Evolutionary conservation across 768 basidiomycete genomes (phyloP), one percentile per base, ranked within the genome.

Genomic region (Lentinula guzmanii): DNA sequence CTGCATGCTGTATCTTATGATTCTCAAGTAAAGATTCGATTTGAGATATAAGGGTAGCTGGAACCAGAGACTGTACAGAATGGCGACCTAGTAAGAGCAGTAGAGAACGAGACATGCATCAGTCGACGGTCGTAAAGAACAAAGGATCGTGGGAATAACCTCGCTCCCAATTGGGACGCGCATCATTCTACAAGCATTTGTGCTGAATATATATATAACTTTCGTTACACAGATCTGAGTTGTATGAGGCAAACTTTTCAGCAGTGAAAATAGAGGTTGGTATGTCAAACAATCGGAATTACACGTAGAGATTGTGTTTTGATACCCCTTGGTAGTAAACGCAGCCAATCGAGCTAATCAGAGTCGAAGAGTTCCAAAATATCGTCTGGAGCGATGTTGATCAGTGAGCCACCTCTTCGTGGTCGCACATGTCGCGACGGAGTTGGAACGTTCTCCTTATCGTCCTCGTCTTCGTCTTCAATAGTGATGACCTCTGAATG

Each of bases 1-100:
- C 78, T 2, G 84, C 88, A 70, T 91, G 88, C 58, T 85, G 78
- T 6, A 91, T 77, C 63, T 80, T 76, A 66, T 87, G 87, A 62
- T 76, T 79, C 46, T 86, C 82, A 16, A 93, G 77, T 37, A 91
- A 71, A 0, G 85, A 80, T 65, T 91, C 89, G 21, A 84, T 81
- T 70, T 90, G 91, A 1, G 88, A 85, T 56, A 87, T 84, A 48
- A 89, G 76, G 0, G 90, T 89, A 4, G 88, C 84, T 0, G 86
- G 87, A 8, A 90, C 80, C 13, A 92, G 80, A 3, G 89, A 84
- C 46, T 86, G 78, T 13, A 92, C 71, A 7, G 82, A 83, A 65
- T 82, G 83, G 43, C 76, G 67, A 7, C 84, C 85, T 37, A 89
- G 77, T 4, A 92, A 74, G 45, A 93, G 82, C 31, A 90, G 75